Evolutionary conservation across 805 yeast genomes (phyloP).

Genomic region (Candida michaelii): DNA sequence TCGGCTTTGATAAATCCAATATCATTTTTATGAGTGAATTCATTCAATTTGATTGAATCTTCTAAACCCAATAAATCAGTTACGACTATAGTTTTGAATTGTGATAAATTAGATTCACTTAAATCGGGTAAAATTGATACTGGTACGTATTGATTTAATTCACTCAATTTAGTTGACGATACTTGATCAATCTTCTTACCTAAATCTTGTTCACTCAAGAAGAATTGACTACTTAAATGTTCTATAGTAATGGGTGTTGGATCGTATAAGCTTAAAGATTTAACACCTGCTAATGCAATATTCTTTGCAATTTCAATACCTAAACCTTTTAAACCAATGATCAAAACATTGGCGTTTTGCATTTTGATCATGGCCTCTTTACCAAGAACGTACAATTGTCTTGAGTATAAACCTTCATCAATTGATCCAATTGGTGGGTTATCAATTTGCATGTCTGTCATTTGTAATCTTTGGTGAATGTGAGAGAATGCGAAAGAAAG

Average conservation of each 20-base stretch:
- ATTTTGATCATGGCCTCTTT: constrained; percentile 97
- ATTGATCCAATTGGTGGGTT: constrained; percentile 49
- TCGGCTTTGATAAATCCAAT: constrained; percentile 83
- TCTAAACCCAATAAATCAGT: constrained; percentile 66
- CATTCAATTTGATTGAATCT: constrained; percentile 72
- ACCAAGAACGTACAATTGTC: constrained; percentile 95
- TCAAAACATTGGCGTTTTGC: constrained; percentile 90
- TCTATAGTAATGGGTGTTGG: constrained; percentile 63
- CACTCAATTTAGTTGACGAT: constrained; percentile 67
- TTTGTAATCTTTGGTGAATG: constrained; percentile 1
- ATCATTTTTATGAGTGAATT: constrained; percentile 66
- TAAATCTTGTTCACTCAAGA: constrained; percentile 65
- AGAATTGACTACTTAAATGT: constrained; percentile 90
- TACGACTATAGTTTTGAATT: constrained; percentile 81
- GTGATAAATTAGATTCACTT: constrained; percentile 50
- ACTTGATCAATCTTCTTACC: constrained; percentile 78
- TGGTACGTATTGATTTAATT: constrained; percentile 89
- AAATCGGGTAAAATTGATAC: constrained; percentile 62
- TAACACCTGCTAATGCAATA: constrained; percentile 96
- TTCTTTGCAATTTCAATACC: constrained; percentile 97
- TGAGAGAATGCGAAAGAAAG: background rate
- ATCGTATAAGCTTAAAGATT: constrained; percentile 82
- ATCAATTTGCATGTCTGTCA: constrained; percentile 41
- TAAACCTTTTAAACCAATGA: constrained; percentile 87
- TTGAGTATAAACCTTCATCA: constrained; percentile 93